These are phyloP conservation scores for Fragaria vesca DNA, from an alignment of 306 rosid species.

Conservation along the genomic window DNA sequence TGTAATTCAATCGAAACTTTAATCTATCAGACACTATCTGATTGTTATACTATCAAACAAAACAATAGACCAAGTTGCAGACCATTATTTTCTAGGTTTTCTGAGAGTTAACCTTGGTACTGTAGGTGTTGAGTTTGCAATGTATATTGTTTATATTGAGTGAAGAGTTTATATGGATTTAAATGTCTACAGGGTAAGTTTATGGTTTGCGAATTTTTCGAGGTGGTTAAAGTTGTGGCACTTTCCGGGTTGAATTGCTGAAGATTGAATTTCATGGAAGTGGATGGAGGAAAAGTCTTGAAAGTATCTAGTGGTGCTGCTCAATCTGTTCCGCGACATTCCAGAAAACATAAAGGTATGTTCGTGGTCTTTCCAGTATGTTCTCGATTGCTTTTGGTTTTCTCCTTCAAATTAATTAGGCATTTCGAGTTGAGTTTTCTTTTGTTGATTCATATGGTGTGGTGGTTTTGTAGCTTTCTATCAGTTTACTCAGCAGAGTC, in stretches of 20 bases:
- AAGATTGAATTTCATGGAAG: constrained; percentile 31
- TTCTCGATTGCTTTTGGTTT: background rate
- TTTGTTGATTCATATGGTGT: constrained; percentile 1
- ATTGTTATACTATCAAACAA: background rate
- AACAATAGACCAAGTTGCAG: background rate
- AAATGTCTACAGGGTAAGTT: background rate
- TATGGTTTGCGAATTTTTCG: background rate
- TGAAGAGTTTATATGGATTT: background rate
- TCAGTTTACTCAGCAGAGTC: constrained; percentile 86
- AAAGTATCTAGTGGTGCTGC: background rate
- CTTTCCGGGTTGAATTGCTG: constrained; percentile 15
- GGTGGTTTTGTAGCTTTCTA: constrained; percentile 52
- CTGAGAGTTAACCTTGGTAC: background rate
- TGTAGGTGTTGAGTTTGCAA: background rate
- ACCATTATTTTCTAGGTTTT: background rate
- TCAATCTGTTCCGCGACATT: constrained; percentile 13
- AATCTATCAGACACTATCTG: background rate
- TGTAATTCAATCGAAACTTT: background rate
- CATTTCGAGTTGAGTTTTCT: background rate
- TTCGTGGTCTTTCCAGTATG: background rate
- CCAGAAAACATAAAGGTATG: constrained; percentile 28
- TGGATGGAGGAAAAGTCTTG: constrained; percentile 23
- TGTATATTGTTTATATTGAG: background rate
- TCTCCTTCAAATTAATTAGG: background rate
- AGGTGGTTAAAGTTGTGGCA: constrained; percentile 1